Evolutionary conservation across 768 basidiomycete species (phyloP), one percentile per base, ranked within the genome.

Genomic region (Solioccasus polychromus): DNA sequence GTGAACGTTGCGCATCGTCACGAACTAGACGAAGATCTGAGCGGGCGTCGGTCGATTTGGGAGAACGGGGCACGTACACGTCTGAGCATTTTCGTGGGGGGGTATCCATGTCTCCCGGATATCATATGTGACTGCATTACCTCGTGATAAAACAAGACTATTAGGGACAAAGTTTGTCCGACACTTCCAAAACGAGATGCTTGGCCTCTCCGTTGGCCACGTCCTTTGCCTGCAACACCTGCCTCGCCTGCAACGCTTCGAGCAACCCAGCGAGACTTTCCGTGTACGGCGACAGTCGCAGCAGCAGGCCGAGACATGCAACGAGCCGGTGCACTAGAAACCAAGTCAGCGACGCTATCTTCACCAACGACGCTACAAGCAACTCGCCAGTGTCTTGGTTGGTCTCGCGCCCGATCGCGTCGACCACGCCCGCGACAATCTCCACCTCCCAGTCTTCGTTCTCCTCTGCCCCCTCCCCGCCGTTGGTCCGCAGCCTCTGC

Each of bases 401-500:
- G 43, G 71, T 67, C 51, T 69, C 51, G n/a, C 77, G 76, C 40
- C 73, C 75, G 17, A 95, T 57, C 15, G 87, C 88, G 62, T 92
- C 89, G 0, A 93, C 61, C n/a, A 96, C 59, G 1, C 88, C 94
- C 56, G 85, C 88, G 2, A 83, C 71, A 25, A 95, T 66, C 69
- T 96, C 94, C 0, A 88, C 72, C 58, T 91, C 83, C 89, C 90
- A 94, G 44, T 93, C 92, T 17, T 77, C 88, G 43, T 82, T 79
- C 41, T 78, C 82, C 31, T 69, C 70, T 14, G 68, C 71, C 22
- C 71, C 72, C 3, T 64, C 66, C n/a, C 49, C 59, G 23, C 61
- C 63, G 30, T 60, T 80, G 11, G 83, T 71, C 32, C 85, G 68
- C 14, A 68, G 71, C 48, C 72, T 75, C 70, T 93, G 90, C 37